These are phyloP conservation scores for Cryptococcus sp. DNA, from an alignment of 1,284 basidiomycete genomes.

Conservation along the genomic window DNA sequence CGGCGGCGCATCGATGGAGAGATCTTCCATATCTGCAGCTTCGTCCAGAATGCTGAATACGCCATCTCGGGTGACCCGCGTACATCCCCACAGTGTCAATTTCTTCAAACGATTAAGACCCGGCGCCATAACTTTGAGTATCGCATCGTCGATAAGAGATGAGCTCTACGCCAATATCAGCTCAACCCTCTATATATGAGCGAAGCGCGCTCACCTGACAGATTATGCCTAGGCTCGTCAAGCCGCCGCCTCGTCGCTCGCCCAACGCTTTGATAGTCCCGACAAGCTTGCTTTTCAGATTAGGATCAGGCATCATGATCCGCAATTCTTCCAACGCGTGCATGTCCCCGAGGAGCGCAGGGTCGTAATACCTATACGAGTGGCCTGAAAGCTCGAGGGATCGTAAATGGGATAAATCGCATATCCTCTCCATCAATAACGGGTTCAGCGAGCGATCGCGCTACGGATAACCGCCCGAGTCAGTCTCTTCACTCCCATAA, in stretches of 20 bases:
- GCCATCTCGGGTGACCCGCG: constrained; percentile 35
- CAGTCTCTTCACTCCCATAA: background rate
- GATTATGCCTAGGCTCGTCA: constrained; percentile 43
- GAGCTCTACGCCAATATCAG: constrained; percentile 21
- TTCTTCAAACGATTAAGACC: constrained; percentile 30
- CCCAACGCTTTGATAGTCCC: constrained; percentile 25
- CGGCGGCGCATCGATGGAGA: constrained; percentile 43
- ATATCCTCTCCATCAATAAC: constrained; percentile 35
- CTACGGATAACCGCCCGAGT: constrained; percentile 17
- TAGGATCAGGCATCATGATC: constrained; percentile 50
- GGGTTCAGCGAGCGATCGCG: constrained; percentile 46
- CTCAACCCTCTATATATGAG: constrained; percentile 2
- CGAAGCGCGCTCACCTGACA: constrained; percentile 31
- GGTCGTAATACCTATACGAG: constrained; percentile 41
- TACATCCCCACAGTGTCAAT: constrained; percentile 46
- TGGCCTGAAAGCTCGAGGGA: constrained; percentile 50
- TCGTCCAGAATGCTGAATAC: constrained; percentile 35
- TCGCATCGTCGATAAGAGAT: constrained; percentile 39
- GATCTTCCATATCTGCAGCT: constrained; percentile 36
- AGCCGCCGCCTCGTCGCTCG: constrained; percentile 24
- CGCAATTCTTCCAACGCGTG: constrained; percentile 40
- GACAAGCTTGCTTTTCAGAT: constrained; percentile 28
- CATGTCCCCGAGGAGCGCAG: constrained; percentile 31
- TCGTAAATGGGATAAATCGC: constrained; percentile 24
- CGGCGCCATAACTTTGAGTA: constrained; percentile 34